Base-by-base conservation (phyloP, 805 yeast genomes). In the Candida golubevii region DNA sequence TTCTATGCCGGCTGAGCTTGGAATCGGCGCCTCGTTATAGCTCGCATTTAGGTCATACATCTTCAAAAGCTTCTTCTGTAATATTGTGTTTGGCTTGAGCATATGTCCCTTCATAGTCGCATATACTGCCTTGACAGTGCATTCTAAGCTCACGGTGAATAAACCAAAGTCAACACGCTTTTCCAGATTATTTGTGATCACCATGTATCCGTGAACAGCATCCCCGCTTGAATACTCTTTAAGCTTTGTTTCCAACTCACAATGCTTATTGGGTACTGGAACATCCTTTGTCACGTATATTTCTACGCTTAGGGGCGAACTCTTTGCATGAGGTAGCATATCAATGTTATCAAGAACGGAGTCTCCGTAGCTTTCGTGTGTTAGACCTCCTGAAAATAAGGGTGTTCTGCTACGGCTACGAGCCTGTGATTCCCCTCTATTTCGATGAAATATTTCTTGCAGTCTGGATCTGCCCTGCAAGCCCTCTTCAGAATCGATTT, bases 11-110 rank as follows among this genome's bases (percentile, higher is more conserved):
- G 80, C 81, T 32, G 79, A 69, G 51, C 74, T 72, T 2, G 82
- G 79, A 13, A 78, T 71, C 33, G 71, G 69, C 1, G 64, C 57
- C 45, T 74, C 72, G 0, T 78, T 75, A 51, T 71, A 75, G 8
- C 82, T 75, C 1, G 85, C 85, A 56, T 76, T 73, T 36, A 80
- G 53, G 54, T 80, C 85, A 39, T 79, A 76, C 83, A 79, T 80
- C 50, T 79, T 72, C 39, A 80, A 55, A 48, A 80, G 76, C 50
- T 78, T 73, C 50, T 79, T 78, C 57, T 67, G 65, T 40, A 69
- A 48, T 5, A 70, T 57, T 39, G 62, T 64, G 35, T 57, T 60
- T 40, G 56, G 62, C 38, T 57, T 60, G 9, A 41, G 40, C 13
- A 32, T 30, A 29, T 47, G 46, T 23, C 55, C 53, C 23, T 58